phyloP scores from a whole-genome alignment of 257 asterid genomes.

The Cordia subcordata region DNA sequence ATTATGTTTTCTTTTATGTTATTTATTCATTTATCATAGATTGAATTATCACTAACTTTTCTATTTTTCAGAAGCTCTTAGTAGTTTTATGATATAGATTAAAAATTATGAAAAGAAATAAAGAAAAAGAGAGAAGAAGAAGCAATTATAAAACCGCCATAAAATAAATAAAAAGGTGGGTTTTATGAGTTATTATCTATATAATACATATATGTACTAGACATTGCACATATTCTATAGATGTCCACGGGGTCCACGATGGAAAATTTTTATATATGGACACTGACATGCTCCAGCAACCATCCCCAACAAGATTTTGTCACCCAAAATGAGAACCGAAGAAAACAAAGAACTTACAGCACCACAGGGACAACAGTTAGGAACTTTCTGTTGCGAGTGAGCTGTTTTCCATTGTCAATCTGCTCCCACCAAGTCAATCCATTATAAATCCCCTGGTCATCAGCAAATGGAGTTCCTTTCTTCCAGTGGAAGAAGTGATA shows the following conservation, averaged over 20 bases:
- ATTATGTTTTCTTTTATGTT: too few species aligned
- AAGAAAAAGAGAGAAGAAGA: too few species aligned
- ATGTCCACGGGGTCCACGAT: neutral
- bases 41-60: too few species aligned
- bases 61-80: too few species aligned
- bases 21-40: too few species aligned
- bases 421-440: constrained; percentile 95
- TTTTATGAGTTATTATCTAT: too few species aligned
- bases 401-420: constrained; percentile 85
- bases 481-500: constrained; percentile 92
- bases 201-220: neutral
- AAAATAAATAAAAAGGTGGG: neutral
- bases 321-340: neutral
- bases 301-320: too few species aligned
- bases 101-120: too few species aligned
- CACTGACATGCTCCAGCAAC: too few species aligned
- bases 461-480: constrained; percentile 93
- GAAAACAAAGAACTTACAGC: constrained; percentile 49
- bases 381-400: constrained; percentile 87
- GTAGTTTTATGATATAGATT: too few species aligned
- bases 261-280: neutral
- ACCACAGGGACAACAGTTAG: constrained; percentile 88
- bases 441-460: constrained; percentile 91
- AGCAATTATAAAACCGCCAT: too few species aligned
- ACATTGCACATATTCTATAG: neutral